These are phyloP conservation scores for Furcasterigmium sp. DNA, from an alignment of 2,329 filamentous ascomycete genomes.

Conservation along the genomic window DNA sequence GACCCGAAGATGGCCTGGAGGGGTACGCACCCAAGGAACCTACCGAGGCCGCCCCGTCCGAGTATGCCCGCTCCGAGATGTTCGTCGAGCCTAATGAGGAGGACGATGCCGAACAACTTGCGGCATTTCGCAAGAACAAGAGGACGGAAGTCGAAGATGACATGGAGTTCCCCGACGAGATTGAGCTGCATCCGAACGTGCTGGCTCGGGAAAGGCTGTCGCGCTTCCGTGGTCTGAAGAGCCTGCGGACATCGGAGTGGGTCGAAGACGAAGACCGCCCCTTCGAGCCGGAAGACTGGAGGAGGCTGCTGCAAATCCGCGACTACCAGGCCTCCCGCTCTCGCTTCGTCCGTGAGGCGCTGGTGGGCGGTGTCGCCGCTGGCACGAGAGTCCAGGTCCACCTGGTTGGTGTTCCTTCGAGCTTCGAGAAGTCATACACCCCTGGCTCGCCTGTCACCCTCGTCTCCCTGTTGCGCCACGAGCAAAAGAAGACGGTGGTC, in stretches of 20 bases:
- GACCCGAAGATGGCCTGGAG: conserved; percentile 80
- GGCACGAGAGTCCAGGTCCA: conserved; percentile 81
- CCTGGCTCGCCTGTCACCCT: conserved; percentile 61
- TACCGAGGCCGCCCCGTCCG: conserved; percentile 76
- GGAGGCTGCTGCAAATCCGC: conserved; percentile 75
- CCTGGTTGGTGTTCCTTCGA: conserved; percentile 48
- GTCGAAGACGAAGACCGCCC: conserved; percentile 81
- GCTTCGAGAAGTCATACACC: conserved; percentile 40
- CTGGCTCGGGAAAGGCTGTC: conserved; percentile 79
- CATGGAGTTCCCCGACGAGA: conserved; percentile 93
- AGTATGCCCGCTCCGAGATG: conserved; percentile 91
- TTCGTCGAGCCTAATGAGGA: conserved; percentile 85
- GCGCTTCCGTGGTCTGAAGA: conserved; percentile 89
- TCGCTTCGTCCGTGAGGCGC: conserved; percentile 70
- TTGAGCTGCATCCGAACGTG: conserved; percentile 86
- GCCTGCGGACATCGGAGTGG: conserved; percentile 81
- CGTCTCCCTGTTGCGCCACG: conserved; percentile 86
- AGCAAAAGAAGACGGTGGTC: conserved; percentile 86
- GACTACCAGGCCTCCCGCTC: conserved; percentile 85
- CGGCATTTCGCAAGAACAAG: conserved; percentile 68
- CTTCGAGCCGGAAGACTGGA: conserved; percentile 87
- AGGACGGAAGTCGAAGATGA: conserved; percentile 82
- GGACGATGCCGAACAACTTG: conserved; percentile 69
- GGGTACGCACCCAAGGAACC: conserved; percentile 60
- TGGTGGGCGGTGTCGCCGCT: conserved; percentile 80